Base-by-base conservation (phyloP, 2,329 filamentous ascomycete species). In the Malbranchea zuffiana region DNA sequence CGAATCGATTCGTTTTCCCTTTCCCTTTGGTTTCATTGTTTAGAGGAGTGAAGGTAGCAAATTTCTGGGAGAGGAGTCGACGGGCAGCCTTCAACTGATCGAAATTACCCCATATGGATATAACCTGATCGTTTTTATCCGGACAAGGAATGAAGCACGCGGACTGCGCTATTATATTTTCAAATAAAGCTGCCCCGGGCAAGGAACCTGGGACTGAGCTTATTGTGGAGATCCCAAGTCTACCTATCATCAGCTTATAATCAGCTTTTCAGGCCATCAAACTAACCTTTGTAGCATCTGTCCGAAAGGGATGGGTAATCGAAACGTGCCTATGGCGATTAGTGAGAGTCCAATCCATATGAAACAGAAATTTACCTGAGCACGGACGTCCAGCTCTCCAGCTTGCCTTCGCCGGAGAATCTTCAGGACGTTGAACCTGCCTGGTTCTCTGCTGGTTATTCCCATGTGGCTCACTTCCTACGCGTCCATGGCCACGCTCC, bases 131-230 rank as follows among this genome's bases (percentile, higher is more conserved):
- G 6, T 31, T 43, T 19, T 30, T 49, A 3, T 32, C 32, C 7
- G 53, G 54, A 6, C 44, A 39, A n/a, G 50, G 48, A 6, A 57
- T 41, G 32, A 47, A 53, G 5, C 51, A 48, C 5, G 51, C 50
- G 11, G 53, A 52, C 28, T 47, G 50, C 17, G 42, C 39, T 21
- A 44, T 43, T 20, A 57, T 52, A 5, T 49, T 44, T 6, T 52
- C 46, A 18, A 57, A 52, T 4, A 44, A 32, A 13, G 16, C 19
- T n/a, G n/a, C n/a, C n/a, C n/a, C n/a, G n/a, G n/a, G n/a, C n/a
- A n/a, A n/a, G n/a, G n/a, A n/a, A n/a, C n/a, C n/a, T n/a, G n/a
- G n/a, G n/a, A n/a, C n/a, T n/a, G n/a, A n/a, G n/a, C n/a, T n/a
- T n/a, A n/a, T n/a, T n/a, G n/a, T n/a, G n/a, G n/a, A n/a, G n/a